Conservation (phyloP, 1,284 basidiomycete genomes). For the Cutaneotrichosporon cyanovorans region DNA sequence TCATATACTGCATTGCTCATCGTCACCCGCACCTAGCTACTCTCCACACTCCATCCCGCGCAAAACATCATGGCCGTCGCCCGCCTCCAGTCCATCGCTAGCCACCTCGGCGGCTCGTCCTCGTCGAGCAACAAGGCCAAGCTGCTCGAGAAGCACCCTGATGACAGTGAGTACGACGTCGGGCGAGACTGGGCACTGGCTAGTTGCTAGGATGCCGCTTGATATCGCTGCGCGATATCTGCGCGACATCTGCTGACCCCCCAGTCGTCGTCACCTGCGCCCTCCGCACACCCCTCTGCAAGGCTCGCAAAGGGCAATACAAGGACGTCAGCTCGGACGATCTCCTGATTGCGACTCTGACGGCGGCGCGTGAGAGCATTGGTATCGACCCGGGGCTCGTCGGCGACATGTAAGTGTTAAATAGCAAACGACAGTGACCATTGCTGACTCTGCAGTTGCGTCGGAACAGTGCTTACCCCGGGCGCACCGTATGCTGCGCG, state of each 20-base stretch:
- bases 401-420: constrained; percentile 16
- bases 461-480: constrained; percentile 13
- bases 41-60: not conserved
- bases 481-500: constrained; percentile 11
- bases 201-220: too few species aligned
- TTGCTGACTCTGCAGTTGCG: too few species aligned
- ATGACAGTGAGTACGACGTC: constrained; percentile 3
- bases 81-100: constrained; percentile 5
- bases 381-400: constrained; percentile 17
- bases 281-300: constrained; percentile 22
- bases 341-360: constrained; percentile 19
- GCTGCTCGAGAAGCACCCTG: constrained; percentile 4
- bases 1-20: too few species aligned
- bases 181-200: too few species aligned
- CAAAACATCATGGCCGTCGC: not conserved
- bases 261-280: constrained; percentile 19
- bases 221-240: too few species aligned
- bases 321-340: constrained; percentile 19
- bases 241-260: not conserved
- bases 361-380: constrained; percentile 15
- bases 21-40: not conserved
- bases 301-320: constrained; percentile 24
- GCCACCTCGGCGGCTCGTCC: constrained; percentile 3
- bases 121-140: not conserved
- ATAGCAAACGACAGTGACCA: not conserved